Base-by-base conservation (phyloP, 495 filamentous ascomycete species). In the Umbilicaria muhlenbergii region DNA sequence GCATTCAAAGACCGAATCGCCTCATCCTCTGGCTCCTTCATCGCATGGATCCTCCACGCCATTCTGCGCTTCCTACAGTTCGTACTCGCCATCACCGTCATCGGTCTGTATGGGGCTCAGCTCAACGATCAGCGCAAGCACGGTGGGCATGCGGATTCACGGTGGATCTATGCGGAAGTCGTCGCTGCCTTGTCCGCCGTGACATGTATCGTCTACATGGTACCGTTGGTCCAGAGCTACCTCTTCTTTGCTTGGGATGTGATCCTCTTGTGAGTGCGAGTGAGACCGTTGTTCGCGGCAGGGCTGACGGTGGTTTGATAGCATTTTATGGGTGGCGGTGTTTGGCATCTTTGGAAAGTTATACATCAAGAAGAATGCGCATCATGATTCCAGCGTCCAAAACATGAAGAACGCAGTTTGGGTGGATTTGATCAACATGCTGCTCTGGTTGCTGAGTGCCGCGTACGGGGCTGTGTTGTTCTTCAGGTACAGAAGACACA, bases 341-440 rank as follows among this genome's bases (percentile, higher is more conserved):
- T 93, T 94, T 60, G 86, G 84, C 17, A 53, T 86, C 24, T 92
- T 93, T 58, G 87, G 75, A 39, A 74, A 75, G 58, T 71, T 83
- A 68, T 93, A 80, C 66, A 80, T 91, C 60, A 58, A 78, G 43
- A 72, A 73, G 39, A 57, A 83, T 49, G 53, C 78, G 7, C 65
- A 77, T 45, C 73, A 73, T 24, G 66, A 83, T 56, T 50, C 46
- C 13, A 68, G 68, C 16, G 69, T 86, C 39, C 63, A 67, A 50
- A 69, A 82, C 28, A 91, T 93, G 86, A 81, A 86, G 60, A 76
- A 80, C 58, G 84, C 86, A 21, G 83, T 87, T 24, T 94, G 85
- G 84, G 62, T 92, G 17, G 83, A 88, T 60, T 62, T 92, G 39
- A 60, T 74, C 17, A 81, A 80, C 53, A 70, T 81, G 57, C 45